Percentiles rank a stretch among this genome's conserved stretches.
Evolutionary conservation across 306 rosid species (phyloP).

Genomic region (Hippophae tibetana): DNA sequence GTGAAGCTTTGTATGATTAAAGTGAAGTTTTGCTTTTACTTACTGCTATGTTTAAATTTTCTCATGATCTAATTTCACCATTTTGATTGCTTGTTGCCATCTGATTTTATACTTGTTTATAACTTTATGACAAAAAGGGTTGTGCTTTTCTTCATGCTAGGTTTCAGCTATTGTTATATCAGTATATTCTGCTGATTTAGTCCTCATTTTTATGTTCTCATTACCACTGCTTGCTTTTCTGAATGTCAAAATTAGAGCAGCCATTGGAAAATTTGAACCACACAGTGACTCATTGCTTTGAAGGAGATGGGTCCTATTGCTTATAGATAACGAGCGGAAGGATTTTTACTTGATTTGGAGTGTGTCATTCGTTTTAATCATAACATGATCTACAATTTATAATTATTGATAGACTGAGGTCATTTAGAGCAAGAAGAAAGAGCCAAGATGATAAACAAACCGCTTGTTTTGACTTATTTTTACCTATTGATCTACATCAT

Average conservation of each 20-base stretch:
- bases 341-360: background rate
- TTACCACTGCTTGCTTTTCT: background rate
- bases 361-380: no score
- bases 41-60: background rate
- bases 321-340: background rate
- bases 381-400: conserved; percentile 9
- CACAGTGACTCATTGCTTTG: background rate
- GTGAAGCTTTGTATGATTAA: no score
- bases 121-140: background rate
- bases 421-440: background rate
- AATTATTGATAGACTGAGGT: background rate
- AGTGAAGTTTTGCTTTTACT: no score
- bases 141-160: conserved; percentile 12
- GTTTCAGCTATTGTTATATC: background rate
- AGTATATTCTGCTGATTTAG: background rate
- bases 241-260: conserved; percentile 2
- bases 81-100: background rate
- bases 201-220: conserved; percentile 7
- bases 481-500: conserved; percentile 11
- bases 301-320: conserved; percentile 8
- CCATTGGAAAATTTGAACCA: conserved; percentile 14
- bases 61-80: conserved; percentile 1
- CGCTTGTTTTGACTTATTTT: conserved; percentile 9
- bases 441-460: conserved; percentile 3
- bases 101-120: background rate